Evolutionary conservation across 2,329 filamentous ascomycete genomes (phyloP), one percentile per base, ranked within the genome.

Genomic region (Rutstroemia sp.): DNA sequence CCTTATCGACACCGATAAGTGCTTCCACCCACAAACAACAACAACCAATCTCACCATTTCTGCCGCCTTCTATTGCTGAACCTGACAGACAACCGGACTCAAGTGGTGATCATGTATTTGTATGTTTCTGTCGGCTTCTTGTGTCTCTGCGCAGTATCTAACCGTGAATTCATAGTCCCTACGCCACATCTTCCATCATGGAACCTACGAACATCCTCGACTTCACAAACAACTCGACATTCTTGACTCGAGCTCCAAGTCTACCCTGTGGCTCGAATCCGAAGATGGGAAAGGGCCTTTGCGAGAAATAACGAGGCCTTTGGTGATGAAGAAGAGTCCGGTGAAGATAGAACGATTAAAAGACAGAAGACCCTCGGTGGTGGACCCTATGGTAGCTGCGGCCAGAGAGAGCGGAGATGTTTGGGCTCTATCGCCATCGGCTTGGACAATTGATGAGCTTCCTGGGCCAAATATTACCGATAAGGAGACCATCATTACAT

Each of bases 161-260:
- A 64, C 55, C 21, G 14, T 49, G 34, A 56, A 38, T 42, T 44
- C 30, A 48, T 70, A 79, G 75, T 84, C 79, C 6, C 81, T 99
- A 56, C 86, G 90, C 65, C 92, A 99, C 72, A 86, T 97, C 67
- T 94, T 89, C 73, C 92, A 96, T 70, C 92, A 96, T 73, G 92
- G 92, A 57, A 88, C 89, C 42, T 81, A 92, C 70, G 75, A 80
- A 63, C 82, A 95, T 64, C 92, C 92, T 2, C 73, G 78, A 5
- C 80, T 96, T 16, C 89, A 96, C 71, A 80, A 86, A 57, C 85
- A 83, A 64, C 78, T 87, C 59, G 90, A 97, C 70, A 76, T 96
- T 34, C n/a, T 52, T n/a, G 34, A 57, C n/a, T 60, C 69, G 9
- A 75, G 83, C 46, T 79, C 61, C 10, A 59, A 57, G 19, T 61